Conservation (phyloP, 2,329 filamentous ascomycete species). For the Pseudogymnoascus sp. region DNA sequence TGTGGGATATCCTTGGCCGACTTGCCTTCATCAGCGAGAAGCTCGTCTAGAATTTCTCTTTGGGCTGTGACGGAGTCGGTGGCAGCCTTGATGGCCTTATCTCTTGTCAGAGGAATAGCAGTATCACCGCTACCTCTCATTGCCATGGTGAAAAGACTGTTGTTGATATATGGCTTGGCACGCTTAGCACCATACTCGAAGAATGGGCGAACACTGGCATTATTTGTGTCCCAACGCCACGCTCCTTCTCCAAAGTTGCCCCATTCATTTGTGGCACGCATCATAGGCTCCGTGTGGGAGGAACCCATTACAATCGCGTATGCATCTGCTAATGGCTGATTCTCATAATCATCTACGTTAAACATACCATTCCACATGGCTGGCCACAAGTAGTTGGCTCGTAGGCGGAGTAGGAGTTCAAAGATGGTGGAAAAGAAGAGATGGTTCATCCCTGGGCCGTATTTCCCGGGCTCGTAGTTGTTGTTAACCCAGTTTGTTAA, state of each 20-base stretch:
- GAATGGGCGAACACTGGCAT: slow-evolving; percentile 58
- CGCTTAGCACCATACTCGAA: slow-evolving; percentile 59
- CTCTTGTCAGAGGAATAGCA: slow-evolving; percentile 45
- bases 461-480: slow-evolving; percentile 34
- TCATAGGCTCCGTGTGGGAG: slow-evolving; percentile 67
- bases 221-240: slow-evolving; percentile 65
- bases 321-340: slow-evolving; percentile 62
- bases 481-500: slow-evolving; percentile 53
- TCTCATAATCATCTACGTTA: slow-evolving; percentile 60
- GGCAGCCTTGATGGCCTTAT: slow-evolving; percentile 48
- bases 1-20: slow-evolving; percentile 47
- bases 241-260: slow-evolving; percentile 43
- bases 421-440: slow-evolving; percentile 62
- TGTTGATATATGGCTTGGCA: slow-evolving; percentile 56
- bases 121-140: slow-evolving; percentile 67
- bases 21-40: slow-evolving; percentile 36
- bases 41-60: slow-evolving; percentile 46
- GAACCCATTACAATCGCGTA: slow-evolving; percentile 66
- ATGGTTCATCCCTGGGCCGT: slow-evolving; percentile 42
- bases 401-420: slow-evolving; percentile 59
- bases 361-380: slow-evolving; percentile 65
- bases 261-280: slow-evolving; percentile 51
- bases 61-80: slow-evolving; percentile 54
- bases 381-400: slow-evolving; percentile 70
- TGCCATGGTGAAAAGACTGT: slow-evolving; percentile 55